Conservation (phyloP, 768 basidiomycete genomes). For the Coprinopsis strossmayeri region DNA sequence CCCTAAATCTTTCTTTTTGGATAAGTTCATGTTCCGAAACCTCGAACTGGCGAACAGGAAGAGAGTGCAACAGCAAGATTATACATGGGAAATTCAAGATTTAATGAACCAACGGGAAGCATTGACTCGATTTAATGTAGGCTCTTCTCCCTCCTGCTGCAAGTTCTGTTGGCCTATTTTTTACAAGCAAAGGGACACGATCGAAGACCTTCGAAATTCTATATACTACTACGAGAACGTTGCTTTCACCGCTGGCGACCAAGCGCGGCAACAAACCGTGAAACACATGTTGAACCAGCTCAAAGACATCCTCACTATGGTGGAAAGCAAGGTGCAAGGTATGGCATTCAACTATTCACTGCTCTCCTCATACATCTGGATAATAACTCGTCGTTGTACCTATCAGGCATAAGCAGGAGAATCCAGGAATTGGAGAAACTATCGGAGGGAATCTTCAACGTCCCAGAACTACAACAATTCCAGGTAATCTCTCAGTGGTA, state of each 20-base stretch:
- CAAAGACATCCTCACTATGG: slow-evolving; percentile 40
- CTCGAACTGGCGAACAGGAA: slow-evolving; percentile 36
- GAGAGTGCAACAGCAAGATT: slow-evolving; percentile 27
- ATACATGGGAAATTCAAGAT: slow-evolving; percentile 41
- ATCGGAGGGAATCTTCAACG: slow-evolving; percentile 44
- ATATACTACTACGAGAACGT: slow-evolving; percentile 70
- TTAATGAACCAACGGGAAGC: slow-evolving; percentile 39
- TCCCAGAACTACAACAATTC: slow-evolving; percentile 57
- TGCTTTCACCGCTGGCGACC: slow-evolving; percentile 41
- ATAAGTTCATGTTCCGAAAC: slow-evolving; percentile 63
- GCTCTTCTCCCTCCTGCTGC: slow-evolving; percentile 16
- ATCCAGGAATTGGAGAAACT: slow-evolving; percentile 39
- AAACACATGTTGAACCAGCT: slow-evolving; percentile 43
- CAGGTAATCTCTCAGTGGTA: slow-evolving; percentile 33
- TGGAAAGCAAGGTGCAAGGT: slow-evolving; percentile 55
- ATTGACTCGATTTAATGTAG: slow-evolving; percentile 51
- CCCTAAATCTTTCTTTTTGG: slow-evolving; percentile 63
- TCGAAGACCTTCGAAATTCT: slow-evolving; percentile 53
- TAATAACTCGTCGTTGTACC: neutral
- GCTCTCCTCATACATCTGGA: neutral
- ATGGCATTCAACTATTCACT: slow-evolving; percentile 13
- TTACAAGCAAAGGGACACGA: slow-evolving; percentile 51
- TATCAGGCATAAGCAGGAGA: slow-evolving; percentile 46
- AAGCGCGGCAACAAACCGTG: slow-evolving; percentile 38
- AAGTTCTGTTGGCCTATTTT: neutral